Evolutionary conservation across 176 grass and related monocot species (phyloP), one percentile per base, ranked within the genome.

Genomic region (Aegilops bicornis): DNA sequence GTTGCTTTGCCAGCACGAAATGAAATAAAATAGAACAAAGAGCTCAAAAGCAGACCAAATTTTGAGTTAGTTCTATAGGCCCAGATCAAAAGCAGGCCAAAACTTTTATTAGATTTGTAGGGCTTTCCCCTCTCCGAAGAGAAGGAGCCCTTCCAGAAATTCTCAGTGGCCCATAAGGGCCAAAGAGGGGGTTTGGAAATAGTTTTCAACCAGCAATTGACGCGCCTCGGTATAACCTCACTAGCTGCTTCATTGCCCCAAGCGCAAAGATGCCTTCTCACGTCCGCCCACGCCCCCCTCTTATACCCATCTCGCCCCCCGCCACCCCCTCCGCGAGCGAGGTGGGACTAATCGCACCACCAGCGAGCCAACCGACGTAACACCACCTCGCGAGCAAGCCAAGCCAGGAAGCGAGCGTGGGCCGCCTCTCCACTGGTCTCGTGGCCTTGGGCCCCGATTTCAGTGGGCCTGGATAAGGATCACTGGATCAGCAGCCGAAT

Each of bases 131-230:
- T 48, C 30, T 4, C 29, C 29, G 19, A 58, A 67, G 14, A 30
- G 43, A 37, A 6, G 76, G 76, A 87, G 59, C 85, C 89, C 89
- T 91, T 87, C 47, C 89, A 91, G 81, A 91, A 91, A 87, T 91
- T 91, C 89, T 91, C 89, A 63, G 15, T 83, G 85, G 30, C 85
- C 76, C 89, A 0, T 5, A 1, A 56, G 59, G 84, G 84, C 91
- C 91, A 77, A 87, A 79, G 92, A 94, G 92, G 86, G 82, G 90
- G 68, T 90, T 92, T 95, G 87, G 78, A 94, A 97, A 97, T 97
- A 97, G 92, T 97, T 97, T 97, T 97, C 94, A 97, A 97, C 92
- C 92, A 97, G 94, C 90, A 94, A 94, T 97, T 94, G 92, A 94
- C 90, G 92, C 92, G 92, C 93, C 87, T 92, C 87, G 90, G 87